Evolutionary conservation across 441 rosid species (phyloP).

Genomic region (Kokia cookei): DNA sequence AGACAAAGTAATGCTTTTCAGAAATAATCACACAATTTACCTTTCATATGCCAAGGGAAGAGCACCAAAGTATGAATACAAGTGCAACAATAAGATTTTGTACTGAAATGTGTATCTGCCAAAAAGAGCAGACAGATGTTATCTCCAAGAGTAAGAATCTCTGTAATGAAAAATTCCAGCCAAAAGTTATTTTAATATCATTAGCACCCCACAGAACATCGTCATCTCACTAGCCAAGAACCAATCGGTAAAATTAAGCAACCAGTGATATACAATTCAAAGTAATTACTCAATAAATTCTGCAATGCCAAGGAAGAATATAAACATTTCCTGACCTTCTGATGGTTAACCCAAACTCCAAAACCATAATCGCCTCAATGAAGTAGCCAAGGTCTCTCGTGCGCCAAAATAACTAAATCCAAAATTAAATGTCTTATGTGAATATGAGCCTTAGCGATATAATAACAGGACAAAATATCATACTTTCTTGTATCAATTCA

Average conservation of each 20-base stretch:
- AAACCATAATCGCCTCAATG: slow-evolving; percentile 85
- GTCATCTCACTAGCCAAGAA: not conserved
- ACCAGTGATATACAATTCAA: not conserved
- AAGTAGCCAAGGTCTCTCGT: slow-evolving; percentile 72
- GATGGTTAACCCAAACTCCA: slow-evolving; percentile 86
- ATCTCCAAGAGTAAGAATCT: not conserved
- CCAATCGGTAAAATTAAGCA: not conserved
- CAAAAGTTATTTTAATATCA: slow-evolving; percentile 3
- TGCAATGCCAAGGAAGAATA: slow-evolving; percentile 4
- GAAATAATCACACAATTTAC: slow-evolving; percentile 32
- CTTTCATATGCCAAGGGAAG: slow-evolving; percentile 76
- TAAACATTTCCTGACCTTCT: slow-evolving; percentile 49
- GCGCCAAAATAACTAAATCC: slow-evolving; percentile 70
- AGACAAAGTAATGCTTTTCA: not conserved
- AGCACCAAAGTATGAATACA: slow-evolving; percentile 81
- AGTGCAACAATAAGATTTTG: slow-evolving; percentile 84
- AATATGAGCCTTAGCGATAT: not conserved
- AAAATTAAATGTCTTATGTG: slow-evolving; percentile 8
- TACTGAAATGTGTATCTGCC: slow-evolving; percentile 85
- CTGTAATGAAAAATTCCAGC: not conserved
- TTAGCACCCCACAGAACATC: not conserved
- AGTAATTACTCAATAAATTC: slow-evolving; percentile 1
- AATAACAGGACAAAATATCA: not conserved
- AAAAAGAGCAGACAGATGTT: slow-evolving; percentile 18
- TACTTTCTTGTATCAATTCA: not conserved